Evolutionary conservation across 805 yeast species (phyloP).

Genomic region (Saccharomycopsis sp.): DNA sequence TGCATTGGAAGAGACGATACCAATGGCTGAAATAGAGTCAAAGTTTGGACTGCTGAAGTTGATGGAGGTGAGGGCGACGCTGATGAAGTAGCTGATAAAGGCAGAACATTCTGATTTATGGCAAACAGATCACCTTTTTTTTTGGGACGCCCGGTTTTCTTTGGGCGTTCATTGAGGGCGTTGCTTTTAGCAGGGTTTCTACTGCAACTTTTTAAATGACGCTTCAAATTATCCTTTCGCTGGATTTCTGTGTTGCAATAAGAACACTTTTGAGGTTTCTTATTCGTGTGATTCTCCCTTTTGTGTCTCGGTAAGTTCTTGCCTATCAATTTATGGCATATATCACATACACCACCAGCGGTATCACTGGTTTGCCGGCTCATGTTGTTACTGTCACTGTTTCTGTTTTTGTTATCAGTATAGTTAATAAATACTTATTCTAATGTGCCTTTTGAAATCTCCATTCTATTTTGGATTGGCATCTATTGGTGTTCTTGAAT

Average conservation of each 20-base stretch:
- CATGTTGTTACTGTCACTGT: background rate
- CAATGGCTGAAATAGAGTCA: background rate
- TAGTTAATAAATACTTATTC: background rate
- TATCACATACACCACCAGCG: background rate
- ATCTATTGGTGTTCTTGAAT: too few relatives aligned
- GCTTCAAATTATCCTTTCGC: constrained; percentile 6
- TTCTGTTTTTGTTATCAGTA: background rate
- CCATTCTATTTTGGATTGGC: background rate
- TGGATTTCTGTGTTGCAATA: background rate
- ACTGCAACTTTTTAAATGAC: constrained; percentile 5
- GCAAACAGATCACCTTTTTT: background rate
- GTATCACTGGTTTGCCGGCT: background rate
- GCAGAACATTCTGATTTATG: background rate
- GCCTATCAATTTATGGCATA: background rate
- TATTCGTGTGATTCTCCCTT: constrained; percentile 5
- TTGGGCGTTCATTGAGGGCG: background rate
- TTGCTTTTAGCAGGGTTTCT: background rate
- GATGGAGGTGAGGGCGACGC: background rate
- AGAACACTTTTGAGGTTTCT: background rate
- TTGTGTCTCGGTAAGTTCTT: constrained; percentile 1
- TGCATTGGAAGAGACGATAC: background rate
- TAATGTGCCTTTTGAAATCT: background rate
- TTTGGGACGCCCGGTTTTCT: background rate
- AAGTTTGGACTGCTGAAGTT: background rate
- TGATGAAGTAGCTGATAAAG: background rate